Conservation (phyloP, 768 basidiomycete genomes). For the Cyclocybe aegerita region DNA sequence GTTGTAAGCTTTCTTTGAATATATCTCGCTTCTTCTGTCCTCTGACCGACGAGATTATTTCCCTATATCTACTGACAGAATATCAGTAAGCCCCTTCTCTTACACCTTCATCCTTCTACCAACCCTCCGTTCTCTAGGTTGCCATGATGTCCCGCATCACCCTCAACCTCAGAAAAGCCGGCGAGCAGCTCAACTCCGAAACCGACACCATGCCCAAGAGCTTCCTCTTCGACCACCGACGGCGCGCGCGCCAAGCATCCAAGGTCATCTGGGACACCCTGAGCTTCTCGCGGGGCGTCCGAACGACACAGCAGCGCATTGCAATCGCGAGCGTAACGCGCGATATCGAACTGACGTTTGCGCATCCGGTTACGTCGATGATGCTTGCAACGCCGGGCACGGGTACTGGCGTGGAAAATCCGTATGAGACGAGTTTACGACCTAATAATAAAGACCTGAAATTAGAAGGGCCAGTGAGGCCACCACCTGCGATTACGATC, state of each 20-base stretch:
- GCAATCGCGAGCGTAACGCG: too few relatives aligned
- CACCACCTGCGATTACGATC: too few relatives aligned
- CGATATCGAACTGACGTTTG: too few relatives aligned
- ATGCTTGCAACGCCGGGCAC: too few relatives aligned
- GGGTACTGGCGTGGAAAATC: too few relatives aligned
- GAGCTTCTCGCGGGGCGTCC: too few relatives aligned
- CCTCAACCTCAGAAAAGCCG: constrained; percentile 50
- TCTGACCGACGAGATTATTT: not conserved
- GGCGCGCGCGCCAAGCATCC: not conserved
- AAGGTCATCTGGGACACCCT: too few relatives aligned
- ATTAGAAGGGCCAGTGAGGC: too few relatives aligned
- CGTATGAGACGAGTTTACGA: too few relatives aligned
- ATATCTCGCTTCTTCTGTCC: not conserved
- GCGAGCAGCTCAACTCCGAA: constrained; percentile 16
- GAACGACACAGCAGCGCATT: too few relatives aligned
- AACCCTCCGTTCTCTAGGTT: constrained; percentile 27
- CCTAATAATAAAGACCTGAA: too few relatives aligned
- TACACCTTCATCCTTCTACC: constrained; percentile 1
- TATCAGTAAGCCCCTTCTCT: constrained; percentile 10
- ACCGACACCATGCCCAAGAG: not conserved
- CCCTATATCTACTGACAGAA: not conserved
- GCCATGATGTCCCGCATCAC: constrained; percentile 73
- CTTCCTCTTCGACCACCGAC: not conserved
- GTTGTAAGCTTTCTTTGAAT: constrained; percentile 27
- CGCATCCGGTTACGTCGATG: too few relatives aligned